Evolutionary conservation across 352 stramenopile genomes (phyloP), one percentile per base, ranked within the genome.

Genomic region (Phytophthora syringae): DNA sequence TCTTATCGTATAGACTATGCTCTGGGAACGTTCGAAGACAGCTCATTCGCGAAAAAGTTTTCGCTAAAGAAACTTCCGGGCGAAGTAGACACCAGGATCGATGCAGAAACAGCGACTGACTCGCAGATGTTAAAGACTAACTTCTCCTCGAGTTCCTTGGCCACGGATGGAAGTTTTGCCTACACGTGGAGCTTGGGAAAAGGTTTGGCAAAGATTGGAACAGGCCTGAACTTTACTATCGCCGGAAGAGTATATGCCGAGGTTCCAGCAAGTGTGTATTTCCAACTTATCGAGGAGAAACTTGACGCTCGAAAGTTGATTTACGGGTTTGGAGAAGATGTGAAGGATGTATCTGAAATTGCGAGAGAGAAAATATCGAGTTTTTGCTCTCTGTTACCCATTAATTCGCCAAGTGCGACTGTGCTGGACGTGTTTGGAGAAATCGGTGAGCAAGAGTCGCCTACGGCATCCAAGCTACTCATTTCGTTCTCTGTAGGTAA

Each of bases 171-270:
- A n/a, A 92, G 34, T 22, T 93, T 84, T 58, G 34, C 87, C 10
- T 94, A 89, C 52, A 75, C 60, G 9, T 94, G 84, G 82, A 83
- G 63, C 55, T 25, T 70, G 11, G 40, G 39, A 1, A 68, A 67
- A 7, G 84, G 84, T 0, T 50, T 94, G 2, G 52, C 60, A 25
- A 94, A 92, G 62, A 70, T 94, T 48, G 86, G 86, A n/a, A 90
- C 79, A 0, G 86, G 86, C 1, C 47, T 74, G 15, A 88, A 93
- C 47, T 90, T 89, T 40, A 92, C 81, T 36, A 80, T 93, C 20
- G 74, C 79, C 25, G 85, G 85, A n/a, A 75, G 82, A 67, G 72
- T 94, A 3, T 92, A 94, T 54, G 67, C 67, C 21, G 68, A 74
- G 22, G 51, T 64, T 9, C 63, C 69, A 37, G 30, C 74, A 6